Conservation (phyloP, 768 basidiomycete species). For the Serendipita indica region DNA sequence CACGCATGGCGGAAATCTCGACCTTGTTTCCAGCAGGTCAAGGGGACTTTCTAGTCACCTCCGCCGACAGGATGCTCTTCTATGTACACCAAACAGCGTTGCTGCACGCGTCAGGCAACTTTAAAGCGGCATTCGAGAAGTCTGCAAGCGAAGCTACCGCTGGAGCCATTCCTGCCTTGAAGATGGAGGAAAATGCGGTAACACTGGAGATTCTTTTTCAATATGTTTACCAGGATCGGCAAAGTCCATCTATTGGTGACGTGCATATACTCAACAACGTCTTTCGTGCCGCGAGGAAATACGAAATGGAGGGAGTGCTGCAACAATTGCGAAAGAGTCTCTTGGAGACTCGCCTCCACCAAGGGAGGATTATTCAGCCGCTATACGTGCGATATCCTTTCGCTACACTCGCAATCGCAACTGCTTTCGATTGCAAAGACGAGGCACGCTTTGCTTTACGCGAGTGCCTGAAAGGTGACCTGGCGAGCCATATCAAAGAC, state of each 20-base stretch:
- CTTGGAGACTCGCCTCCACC: neutral
- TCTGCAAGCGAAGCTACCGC: neutral
- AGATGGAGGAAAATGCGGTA: neutral
- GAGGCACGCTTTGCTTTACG: neutral
- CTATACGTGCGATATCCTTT: neutral
- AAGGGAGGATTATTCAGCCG: neutral
- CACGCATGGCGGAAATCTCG: too few species aligned
- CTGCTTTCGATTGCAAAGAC: neutral
- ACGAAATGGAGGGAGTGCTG: constrained; percentile 1
- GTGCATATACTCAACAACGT: neutral
- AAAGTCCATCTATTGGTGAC: neutral
- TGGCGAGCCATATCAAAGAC: neutral
- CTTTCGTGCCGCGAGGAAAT: neutral
- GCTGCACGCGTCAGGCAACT: neutral
- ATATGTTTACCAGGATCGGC: neutral
- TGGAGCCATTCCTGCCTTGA: neutral
- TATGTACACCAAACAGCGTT: neutral
- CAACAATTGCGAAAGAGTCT: neutral
- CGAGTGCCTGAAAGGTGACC: neutral
- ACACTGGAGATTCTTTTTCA: neutral
- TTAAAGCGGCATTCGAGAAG: neutral
- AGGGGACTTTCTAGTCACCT: neutral
- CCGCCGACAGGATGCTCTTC: neutral
- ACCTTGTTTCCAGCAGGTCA: neutral
- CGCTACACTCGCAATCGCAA: neutral